Base-by-base conservation (phyloP, 768 basidiomycete species). In the Hygrocybe coccinea region DNA sequence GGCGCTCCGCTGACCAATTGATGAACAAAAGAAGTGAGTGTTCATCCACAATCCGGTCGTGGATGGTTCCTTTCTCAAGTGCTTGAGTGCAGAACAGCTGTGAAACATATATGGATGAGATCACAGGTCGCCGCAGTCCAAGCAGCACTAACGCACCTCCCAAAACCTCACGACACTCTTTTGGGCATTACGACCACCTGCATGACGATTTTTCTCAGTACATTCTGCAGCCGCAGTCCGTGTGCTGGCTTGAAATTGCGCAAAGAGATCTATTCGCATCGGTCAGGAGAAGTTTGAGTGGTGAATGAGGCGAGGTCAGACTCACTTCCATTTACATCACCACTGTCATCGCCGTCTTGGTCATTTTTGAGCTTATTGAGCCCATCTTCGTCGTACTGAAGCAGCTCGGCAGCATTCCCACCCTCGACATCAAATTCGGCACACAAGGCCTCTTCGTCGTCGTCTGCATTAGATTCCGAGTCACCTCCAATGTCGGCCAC, bases 1-100 rank as follows among this genome's bases (percentile, higher is more conserved):
- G 57, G 2, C 67, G 60, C 29, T 67, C 67, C 6, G 66, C 61
- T 33, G 39, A 60, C 34, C 54, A 63, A 22, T 63, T 54, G 37
- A 71, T 65, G 47, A 56, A 70, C 7, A 65, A 51, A 6, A 69
- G 60, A 8, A 71, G 52, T 0, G 64, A 59, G 56, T 68, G 69
- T 34, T 66, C 65, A 41, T 72, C 67, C 2, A 71, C 59, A 22
- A 70, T 69, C 1, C 47, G 25, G 50, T 71, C 68, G 2, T 54
- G 36, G 12, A 71, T 61, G 12, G 62, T 46, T 0, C 57, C 54
- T 8, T 47, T 53, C 6, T 33, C 45, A 1, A 62, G 48, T 2
- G 59, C 33, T 29, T 29, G 29, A 8, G n/a, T 53, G 19, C 17
- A 21, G 24, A 33, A 29, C 15, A 14, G 11, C 7, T 19, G 53